Base-by-base conservation (phyloP, 148 eudicot species). In the Silene latifolia region DNA sequence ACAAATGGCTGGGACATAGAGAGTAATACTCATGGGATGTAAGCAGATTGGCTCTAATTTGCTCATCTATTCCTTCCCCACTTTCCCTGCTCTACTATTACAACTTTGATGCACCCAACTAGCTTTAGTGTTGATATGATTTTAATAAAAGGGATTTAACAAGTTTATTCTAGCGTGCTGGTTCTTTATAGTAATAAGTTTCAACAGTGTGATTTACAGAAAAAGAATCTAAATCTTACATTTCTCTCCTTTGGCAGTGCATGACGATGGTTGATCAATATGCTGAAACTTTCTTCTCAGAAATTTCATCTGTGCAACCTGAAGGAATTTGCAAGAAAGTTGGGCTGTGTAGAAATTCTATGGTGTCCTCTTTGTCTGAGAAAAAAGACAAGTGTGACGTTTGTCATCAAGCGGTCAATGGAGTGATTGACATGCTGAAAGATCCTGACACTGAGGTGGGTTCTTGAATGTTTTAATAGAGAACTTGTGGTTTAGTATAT, bases 361-460 rank as follows among this genome's bases (percentile, higher is more conserved):
- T 66, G 71, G 65, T 77, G 53, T 61, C 59, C 42, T 77, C 79
- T 61, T 81, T 17, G 48, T 59, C 72, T 4, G 48, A n/a, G 4
- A 76, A 83, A 51, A 74, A 76, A 46, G 70, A 84, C 68, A 85
- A 80, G 67, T 95, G 98, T 72, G 88, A 86, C n/a, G n/a, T 83
- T 39, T 93, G 98, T 79, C 88, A 88, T 66, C 69, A 60, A 53
- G 83, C 86, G 42, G 76, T 93, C 61, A 67, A 81, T 61, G 91
- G 87, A 83, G 84, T 85, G 63, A 62, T 91, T 15, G 25, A 72
- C 19, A 88, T 88, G 86, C 68, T 93, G 81, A 88, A 88, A 79
- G 97, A 93, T 85, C 98, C 97, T 25, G 94, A 93, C 69, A 89
- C 92, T 39, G 82, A 93, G 98, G 98, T 93, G 62, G 15, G 80